A percentile compares a stretch with the other conserved stretches of the same genome.
These are phyloP conservation scores for Proliferodiscus dingleyae DNA, from an alignment of 2,329 filamentous ascomycete species.

Conservation along the genomic window DNA sequence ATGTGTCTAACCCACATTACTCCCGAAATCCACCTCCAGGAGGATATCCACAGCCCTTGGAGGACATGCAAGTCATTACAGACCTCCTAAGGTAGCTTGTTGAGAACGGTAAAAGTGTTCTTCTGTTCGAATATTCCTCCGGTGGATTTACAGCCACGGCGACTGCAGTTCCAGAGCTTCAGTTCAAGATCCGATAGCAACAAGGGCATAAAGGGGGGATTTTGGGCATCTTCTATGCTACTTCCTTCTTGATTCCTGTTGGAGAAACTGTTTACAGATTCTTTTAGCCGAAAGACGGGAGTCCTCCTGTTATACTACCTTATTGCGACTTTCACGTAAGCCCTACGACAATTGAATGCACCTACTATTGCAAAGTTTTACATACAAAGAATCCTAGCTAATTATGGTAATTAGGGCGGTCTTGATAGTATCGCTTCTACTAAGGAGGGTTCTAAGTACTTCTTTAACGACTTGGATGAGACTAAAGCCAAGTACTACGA, in stretches of 20 bases:
- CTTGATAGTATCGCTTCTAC: conserved; percentile 3
- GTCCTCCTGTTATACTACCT: too few species aligned
- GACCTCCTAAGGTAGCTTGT: background rate
- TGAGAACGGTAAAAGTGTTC: background rate
- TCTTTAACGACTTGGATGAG: conserved; percentile 10
- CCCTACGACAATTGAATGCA: too few species aligned
- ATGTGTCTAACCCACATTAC: conserved; percentile 1
- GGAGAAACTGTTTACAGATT: too few species aligned
- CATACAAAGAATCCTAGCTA: too few species aligned
- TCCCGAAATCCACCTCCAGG: background rate
- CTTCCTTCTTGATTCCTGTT: background rate
- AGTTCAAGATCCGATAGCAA: background rate
- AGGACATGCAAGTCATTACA: background rate
- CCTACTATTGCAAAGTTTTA: too few species aligned
- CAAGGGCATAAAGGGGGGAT: background rate
- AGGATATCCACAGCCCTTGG: conserved; percentile 2
- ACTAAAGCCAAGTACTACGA: conserved; percentile 5
- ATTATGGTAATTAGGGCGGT: too few species aligned
- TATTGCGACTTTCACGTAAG: too few species aligned
- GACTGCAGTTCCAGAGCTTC: conserved; percentile 1
- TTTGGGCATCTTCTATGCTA: background rate
- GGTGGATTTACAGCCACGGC: conserved; percentile 2
- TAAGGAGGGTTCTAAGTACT: conserved; percentile 5
- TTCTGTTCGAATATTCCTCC: conserved; percentile 3
- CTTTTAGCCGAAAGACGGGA: too few species aligned